Base-by-base conservation (phyloP, 1,284 basidiomycete genomes). In the Chiua sp. region DNA sequence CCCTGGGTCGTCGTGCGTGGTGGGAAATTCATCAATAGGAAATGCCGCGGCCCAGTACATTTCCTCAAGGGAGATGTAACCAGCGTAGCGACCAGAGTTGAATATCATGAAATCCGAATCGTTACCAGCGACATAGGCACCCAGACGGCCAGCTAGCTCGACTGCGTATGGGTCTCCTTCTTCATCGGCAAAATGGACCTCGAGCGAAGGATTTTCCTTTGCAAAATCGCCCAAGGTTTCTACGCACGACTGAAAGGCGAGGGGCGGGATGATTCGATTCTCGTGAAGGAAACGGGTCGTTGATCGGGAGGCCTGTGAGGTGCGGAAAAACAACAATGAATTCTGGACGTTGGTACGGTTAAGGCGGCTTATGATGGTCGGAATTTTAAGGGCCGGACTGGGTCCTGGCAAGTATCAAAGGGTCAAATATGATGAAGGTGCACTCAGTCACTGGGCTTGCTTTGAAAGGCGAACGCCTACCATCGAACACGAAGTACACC, bases 401-500 rank as follows among this genome's bases (percentile, higher is more conserved):
- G 92, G 82, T 52, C 93, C 92, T 95, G 61, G 2, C 47, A 56
- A 46, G 26, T 37, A 39, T 46, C 46, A 57, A 51, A 28, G 67
- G 37, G 8, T 77, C 69, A 62, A 73, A 56, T 20, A 42, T 22
- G 53, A 3, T 47, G 51, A 54, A 22, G 30, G n/a, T n/a, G n/a
- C n/a, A n/a, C n/a, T n/a, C n/a, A n/a, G n/a, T n/a, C 7, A 51
- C 30, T 32, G 35, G n/a, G 15, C 30, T 20, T 44, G n/a, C 6
- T 39, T 22, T 28, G 37, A 26, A 49, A 55, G 47, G 50, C 33
- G 22, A 12, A 42, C 2, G 77, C 86, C 62, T 65, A 95, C 96
- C 96, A 73, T 98, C 96, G 71, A 98, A 98, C 10, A 98, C 94
- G 69, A 98, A 94, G 59, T 89, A 84, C 2, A 95, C 82, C 59